Conservation (phyloP, 208 protist species). For the Acanthamoeba rhysodes region DNA sequence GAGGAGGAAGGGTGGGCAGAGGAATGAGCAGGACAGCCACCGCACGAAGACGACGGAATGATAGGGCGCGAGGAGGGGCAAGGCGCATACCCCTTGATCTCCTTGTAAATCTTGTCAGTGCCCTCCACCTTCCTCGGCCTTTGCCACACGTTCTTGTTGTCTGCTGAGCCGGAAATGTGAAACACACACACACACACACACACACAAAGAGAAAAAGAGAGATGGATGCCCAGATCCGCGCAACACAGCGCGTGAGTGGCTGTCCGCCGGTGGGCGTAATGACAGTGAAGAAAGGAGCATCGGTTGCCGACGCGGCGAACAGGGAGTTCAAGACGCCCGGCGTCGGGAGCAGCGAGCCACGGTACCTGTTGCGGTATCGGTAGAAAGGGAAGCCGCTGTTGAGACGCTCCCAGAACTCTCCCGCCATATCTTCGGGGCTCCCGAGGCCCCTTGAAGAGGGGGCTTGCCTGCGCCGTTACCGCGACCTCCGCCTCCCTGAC, state of each 20-base stretch:
- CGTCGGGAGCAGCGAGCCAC: not conserved
- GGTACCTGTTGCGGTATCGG: not conserved
- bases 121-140: not conserved
- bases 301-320: no score
- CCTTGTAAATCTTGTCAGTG: not conserved
- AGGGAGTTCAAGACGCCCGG: no score
- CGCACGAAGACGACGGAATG: not conserved
- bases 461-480: not conserved
- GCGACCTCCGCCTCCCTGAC: not conserved
- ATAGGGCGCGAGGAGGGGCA: not conserved
- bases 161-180: not conserved
- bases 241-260: no score
- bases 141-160: conserved; percentile 21
- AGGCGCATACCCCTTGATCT: not conserved
- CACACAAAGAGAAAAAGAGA: no score
- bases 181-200: no score
- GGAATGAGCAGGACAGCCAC: not conserved
- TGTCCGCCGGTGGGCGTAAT: no score
- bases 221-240: no score
- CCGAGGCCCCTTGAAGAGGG: not conserved
- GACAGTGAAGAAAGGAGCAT: no score
- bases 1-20: not conserved
- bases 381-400: not conserved
- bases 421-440: not conserved
- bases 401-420: conserved; percentile 2